These are phyloP conservation scores for Nemania diffusa DNA, from an alignment of 2,329 filamentous ascomycete species.

Conservation along the genomic window DNA sequence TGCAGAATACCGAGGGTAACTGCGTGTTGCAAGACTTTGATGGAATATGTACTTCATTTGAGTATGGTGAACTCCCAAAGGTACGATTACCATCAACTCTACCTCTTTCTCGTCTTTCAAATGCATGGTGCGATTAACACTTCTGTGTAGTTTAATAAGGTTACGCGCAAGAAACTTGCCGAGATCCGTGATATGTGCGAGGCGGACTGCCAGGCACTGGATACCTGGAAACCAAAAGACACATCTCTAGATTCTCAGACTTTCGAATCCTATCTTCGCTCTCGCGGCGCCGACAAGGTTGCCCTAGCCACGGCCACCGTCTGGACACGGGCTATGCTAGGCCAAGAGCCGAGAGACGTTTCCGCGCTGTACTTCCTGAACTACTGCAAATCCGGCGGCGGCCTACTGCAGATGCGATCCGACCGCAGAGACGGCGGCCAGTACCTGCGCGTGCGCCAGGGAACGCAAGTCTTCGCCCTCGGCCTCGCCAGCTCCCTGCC, in stretches of 20 bases:
- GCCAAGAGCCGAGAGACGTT: constrained; percentile 56
- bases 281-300: constrained; percentile 37
- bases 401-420: constrained; percentile 63
- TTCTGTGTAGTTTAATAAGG: constrained; percentile 9
- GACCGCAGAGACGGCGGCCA: constrained; percentile 61
- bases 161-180: background rate
- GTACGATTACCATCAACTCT: background rate
- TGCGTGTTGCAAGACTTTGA: constrained; percentile 47
- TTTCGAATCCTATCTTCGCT: constrained; percentile 47
- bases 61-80: constrained; percentile 35
- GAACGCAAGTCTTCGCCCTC: constrained; percentile 56
- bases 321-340: constrained; percentile 45
- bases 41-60: constrained; percentile 33
- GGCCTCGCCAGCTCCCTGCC: constrained; percentile 52
- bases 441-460: constrained; percentile 60
- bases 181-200: constrained; percentile 27
- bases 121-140: background rate
- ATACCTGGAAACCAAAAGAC: constrained; percentile 36
- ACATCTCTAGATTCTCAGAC: constrained; percentile 43
- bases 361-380: constrained; percentile 65
- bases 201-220: constrained; percentile 46
- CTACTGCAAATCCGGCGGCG: constrained; percentile 64
- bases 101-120: background rate
- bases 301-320: constrained; percentile 28
- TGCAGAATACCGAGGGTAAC: constrained; percentile 60